Conservation (phyloP, 2,329 filamentous ascomycete genomes). For the Alternaria triticimaculans region DNA sequence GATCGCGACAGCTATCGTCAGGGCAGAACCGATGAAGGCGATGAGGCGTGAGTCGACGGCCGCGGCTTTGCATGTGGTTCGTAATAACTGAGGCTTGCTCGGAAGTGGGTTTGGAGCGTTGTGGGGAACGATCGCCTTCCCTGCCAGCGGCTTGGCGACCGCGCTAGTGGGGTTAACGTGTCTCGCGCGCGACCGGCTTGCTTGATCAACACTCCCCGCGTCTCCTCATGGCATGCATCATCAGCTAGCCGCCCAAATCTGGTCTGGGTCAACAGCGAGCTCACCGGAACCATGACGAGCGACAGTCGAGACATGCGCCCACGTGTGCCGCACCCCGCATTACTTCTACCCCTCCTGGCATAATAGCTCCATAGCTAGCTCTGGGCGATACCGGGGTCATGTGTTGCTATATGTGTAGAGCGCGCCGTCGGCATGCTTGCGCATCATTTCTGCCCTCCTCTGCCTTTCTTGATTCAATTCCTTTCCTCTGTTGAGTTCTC, state of each 20-base stretch:
- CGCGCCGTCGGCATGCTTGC: constrained; percentile 3
- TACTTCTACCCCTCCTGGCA: constrained; percentile 36
- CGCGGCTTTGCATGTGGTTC: background rate
- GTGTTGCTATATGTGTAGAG: constrained; percentile 16
- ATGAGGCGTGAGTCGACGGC: background rate
- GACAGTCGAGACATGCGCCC: constrained; percentile 23
- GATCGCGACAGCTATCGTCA: background rate
- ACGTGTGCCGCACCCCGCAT: constrained; percentile 38
- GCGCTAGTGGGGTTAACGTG: background rate
- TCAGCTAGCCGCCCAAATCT: constrained; percentile 11
- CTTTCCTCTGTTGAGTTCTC: background rate
- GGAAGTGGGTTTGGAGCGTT: background rate
- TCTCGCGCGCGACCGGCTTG: background rate
- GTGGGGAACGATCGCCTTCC: background rate
- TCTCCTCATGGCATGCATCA: constrained; percentile 7
- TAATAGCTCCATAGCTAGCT: constrained; percentile 31
- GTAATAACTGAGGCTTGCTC: background rate
- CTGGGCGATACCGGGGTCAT: constrained; percentile 1
- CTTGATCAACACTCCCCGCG: constrained; percentile 1
- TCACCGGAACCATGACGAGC: constrained; percentile 15
- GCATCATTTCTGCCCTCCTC: background rate
- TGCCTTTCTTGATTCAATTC: background rate
- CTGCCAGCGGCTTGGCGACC: background rate
- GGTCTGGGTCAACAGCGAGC: constrained; percentile 7
- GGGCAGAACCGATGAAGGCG: background rate